These are phyloP conservation scores for Eutrema yunnanense DNA, from an alignment of 345 rosid genomes.

Conservation along the genomic window DNA sequence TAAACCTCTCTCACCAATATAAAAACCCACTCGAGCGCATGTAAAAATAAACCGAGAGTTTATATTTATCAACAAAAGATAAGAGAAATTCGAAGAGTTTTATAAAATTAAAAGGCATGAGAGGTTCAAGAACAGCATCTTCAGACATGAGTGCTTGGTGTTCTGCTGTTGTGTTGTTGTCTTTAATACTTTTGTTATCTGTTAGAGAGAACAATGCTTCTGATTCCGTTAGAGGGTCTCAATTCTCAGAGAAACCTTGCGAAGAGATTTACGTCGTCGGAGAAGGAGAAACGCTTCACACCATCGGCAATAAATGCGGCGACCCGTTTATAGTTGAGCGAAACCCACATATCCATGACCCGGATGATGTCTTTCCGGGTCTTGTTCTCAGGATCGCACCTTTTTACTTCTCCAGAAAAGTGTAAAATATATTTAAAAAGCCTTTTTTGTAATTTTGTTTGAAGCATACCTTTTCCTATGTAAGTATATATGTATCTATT, in stretches of 20 bases:
- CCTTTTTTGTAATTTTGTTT: not conserved
- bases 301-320: slow-evolving; percentile 66
- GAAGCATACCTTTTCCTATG: not conserved
- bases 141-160: slow-evolving; percentile 60
- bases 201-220: slow-evolving; percentile 36
- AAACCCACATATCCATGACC: slow-evolving; percentile 81
- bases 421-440: not conserved
- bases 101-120: slow-evolving; percentile 6
- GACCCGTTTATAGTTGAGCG: slow-evolving; percentile 75
- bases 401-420: slow-evolving; percentile 24
- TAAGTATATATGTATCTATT: not conserved
- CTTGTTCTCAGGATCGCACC: slow-evolving; percentile 74
- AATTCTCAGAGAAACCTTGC: slow-evolving; percentile 45
- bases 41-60: not conserved
- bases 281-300: slow-evolving; percentile 78
- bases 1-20: not conserved
- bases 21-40: not conserved
- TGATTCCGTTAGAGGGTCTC: slow-evolving; percentile 40
- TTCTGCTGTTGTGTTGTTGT: slow-evolving; percentile 46
- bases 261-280: slow-evolving; percentile 74
- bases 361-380: slow-evolving; percentile 83
- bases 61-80: not conserved
- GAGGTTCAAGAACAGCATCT: slow-evolving; percentile 15
- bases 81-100: not conserved
- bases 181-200: slow-evolving; percentile 48